phyloP scores from a whole-genome alignment of 768 basidiomycete species.

The Daedaleopsis nitida region DNA sequence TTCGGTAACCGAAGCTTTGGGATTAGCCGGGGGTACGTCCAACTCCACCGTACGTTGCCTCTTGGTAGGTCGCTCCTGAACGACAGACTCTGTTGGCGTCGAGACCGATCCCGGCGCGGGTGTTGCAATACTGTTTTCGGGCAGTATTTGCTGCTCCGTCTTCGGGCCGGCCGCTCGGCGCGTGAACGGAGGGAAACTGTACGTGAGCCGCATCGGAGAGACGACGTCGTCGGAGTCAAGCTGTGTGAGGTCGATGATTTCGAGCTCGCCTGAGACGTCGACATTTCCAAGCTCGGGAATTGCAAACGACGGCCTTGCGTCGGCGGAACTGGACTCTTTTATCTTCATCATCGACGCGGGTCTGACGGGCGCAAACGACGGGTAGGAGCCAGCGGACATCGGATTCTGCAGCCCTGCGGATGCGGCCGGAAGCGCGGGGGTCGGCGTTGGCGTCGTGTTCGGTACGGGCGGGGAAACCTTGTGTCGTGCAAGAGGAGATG shows the following conservation, averaged over 20 bases:
- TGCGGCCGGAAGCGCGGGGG: not conserved
- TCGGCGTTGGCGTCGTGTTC: not conserved
- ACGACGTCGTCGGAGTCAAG: not conserved
- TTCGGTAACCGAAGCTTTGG: no score
- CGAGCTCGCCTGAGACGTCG: not conserved
- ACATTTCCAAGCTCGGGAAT: not conserved
- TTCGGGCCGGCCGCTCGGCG: not conserved
- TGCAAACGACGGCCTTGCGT: not conserved
- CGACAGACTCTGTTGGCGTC: no score
- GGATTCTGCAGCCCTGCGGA: not conserved
- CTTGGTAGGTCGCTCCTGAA: no score
- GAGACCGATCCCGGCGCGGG: no score
- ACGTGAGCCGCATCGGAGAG: slow-evolving; percentile 2
- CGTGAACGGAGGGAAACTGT: not conserved
- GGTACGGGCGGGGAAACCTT: no score
- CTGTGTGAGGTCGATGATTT: slow-evolving; percentile 10
- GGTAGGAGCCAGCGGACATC: not conserved
- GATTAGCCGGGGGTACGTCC: no score
- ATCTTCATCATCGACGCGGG: not conserved
- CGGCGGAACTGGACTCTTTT: not conserved
- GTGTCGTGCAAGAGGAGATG: not conserved
- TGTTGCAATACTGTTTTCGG: not conserved
- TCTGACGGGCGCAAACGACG: not conserved
- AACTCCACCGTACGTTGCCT: no score
- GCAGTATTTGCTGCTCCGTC: not conserved